Base-by-base conservation (phyloP, 495 filamentous ascomycete species). In the Pyronema domesticum region DNA sequence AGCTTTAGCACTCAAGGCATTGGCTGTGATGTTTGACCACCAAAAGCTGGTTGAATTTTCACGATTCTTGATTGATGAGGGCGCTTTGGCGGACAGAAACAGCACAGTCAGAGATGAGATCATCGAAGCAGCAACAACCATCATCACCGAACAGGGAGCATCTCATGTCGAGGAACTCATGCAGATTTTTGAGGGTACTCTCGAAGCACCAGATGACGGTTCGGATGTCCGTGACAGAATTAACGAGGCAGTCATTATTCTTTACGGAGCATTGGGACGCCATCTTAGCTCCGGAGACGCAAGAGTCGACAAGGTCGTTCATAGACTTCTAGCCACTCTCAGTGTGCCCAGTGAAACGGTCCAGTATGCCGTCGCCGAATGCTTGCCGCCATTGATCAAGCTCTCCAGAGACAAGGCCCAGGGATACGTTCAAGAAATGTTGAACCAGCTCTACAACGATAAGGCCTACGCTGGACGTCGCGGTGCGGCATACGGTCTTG, bases 321-420 rank as follows among this genome's bases (percentile, higher is more conserved):
- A 86, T 56, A 78, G 86, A 54, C 72, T 98, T 14, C 75, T 96
- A 36, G 78, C 76, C 18, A 93, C 93, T 6, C 73, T 98, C 30
- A 85, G 82, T 61, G 96, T 89, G 7, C 91, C 91, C n/a, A 95
- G 89, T 3, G 91, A 98, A 65, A 83, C 83, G 7, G 91, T 98
- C 3, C 91, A 98, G 66, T 94, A 91, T 62, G 91, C 91, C 18
- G 86, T 95, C 11, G 86, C 91, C 6, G 85, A 86, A 57, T 98
- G 91, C 63, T 72, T 98, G 13, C 91, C 93, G 5, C 88, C 91
- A 0, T 73, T 98, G 5, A 80, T 96, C 47, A 80, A 81, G 47
- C 79, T 85, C 3, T 87, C 81, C 51, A 76, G 76, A n/a, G 75
- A 84, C 37, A 80, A 86, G 58, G 77, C 80, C 0, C 73, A 79